phyloP scores from a whole-genome alignment of 1,139 yeast species.

The Suhomyces bokatorum region DNA sequence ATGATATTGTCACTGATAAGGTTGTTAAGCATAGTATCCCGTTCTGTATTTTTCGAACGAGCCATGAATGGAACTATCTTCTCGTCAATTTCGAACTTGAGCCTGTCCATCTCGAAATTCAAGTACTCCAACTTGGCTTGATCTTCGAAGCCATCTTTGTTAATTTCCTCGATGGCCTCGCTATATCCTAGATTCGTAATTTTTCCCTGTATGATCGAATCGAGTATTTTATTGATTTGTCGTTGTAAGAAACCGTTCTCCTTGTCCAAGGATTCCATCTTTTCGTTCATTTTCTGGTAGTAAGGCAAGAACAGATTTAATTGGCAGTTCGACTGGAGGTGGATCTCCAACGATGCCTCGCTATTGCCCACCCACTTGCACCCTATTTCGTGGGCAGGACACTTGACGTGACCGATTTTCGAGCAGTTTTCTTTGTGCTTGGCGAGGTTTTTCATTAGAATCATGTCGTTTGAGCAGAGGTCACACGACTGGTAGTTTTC shows the following conservation, averaged over 20 bases:
- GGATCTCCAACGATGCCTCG: conserved; percentile 42
- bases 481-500: conserved; percentile 43
- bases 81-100: conserved; percentile 45
- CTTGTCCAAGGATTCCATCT: conserved; percentile 12
- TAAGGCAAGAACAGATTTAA: conserved; percentile 35
- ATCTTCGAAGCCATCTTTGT: conserved; percentile 27
- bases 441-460: conserved; percentile 33
- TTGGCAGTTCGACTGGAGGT: conserved; percentile 36
- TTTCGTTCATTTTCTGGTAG: conserved; percentile 20
- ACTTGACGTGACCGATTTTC: conserved; percentile 32
- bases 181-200: conserved; percentile 53
- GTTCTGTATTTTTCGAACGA: conserved; percentile 28
- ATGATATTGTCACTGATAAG: conserved; percentile 46
- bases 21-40: conserved; percentile 39
- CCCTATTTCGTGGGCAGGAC: conserved; percentile 46
- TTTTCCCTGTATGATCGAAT: conserved; percentile 52
- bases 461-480: conserved; percentile 42
- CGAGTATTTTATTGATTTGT: conserved; percentile 49
- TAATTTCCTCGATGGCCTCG: conserved; percentile 48
- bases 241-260: conserved; percentile 35
- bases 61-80: conserved; percentile 41
- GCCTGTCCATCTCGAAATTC: conserved; percentile 41
- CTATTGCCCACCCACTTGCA: conserved; percentile 44
- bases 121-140: conserved; percentile 38
- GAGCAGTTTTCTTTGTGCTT: conserved; percentile 40